Percentiles rank a stretch among this genome's conserved stretches.
These are phyloP conservation scores for Lyophyllum atratum DNA, from an alignment of 768 basidiomycete species.

Conservation along the genomic window DNA sequence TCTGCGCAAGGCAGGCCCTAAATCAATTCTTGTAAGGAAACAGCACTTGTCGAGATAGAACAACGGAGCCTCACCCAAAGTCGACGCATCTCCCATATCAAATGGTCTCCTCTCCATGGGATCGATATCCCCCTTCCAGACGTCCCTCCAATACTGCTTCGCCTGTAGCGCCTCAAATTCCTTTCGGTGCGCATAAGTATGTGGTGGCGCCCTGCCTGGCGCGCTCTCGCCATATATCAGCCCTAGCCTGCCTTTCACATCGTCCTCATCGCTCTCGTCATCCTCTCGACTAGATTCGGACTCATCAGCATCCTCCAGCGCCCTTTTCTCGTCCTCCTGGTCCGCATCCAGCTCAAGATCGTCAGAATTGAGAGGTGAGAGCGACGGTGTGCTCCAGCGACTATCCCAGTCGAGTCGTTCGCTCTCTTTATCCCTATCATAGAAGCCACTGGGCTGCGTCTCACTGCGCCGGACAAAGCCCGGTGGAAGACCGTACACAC, in stretches of 20 bases:
- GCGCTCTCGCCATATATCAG: constrained; percentile 7
- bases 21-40: background rate
- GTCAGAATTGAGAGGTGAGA: constrained; percentile 65
- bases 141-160: constrained; percentile 74
- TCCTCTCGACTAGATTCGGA: background rate
- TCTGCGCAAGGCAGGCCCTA: constrained; percentile 20
- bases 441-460: constrained; percentile 33
- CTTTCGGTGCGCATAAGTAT: constrained; percentile 47
- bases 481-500: constrained; percentile 57
- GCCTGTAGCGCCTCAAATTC: constrained; percentile 63
- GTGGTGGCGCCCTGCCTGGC: constrained; percentile 21
- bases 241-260: background rate
- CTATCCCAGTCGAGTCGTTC: constrained; percentile 36
- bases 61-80: constrained; percentile 50
- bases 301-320: background rate
- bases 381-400: constrained; percentile 63
- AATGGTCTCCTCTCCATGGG: constrained; percentile 43
- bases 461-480: constrained; percentile 38
- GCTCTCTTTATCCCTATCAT: constrained; percentile 22
- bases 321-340: constrained; percentile 15
- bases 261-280: background rate
- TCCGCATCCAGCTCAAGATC: constrained; percentile 41
- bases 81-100: constrained; percentile 70
- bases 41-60: background rate
- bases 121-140: constrained; percentile 54